Conservation (phyloP, 176 grass and related monocot species). For the Tuctoria greenei region DNA sequence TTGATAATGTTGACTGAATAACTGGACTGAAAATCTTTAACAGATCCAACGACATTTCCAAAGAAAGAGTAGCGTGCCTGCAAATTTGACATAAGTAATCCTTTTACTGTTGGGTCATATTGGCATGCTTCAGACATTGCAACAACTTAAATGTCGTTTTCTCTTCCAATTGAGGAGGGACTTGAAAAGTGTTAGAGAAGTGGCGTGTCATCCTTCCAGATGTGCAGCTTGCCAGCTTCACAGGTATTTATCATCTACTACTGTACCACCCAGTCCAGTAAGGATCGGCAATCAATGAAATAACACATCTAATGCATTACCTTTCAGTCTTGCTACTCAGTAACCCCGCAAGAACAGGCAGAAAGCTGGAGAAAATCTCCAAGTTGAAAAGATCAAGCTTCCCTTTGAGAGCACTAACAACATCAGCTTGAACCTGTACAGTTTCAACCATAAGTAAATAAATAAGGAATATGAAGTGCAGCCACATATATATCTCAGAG, state of each 20-base stretch:
- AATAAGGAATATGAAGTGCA: conserved; percentile 26
- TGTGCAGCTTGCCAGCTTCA: background rate
- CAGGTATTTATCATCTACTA: background rate
- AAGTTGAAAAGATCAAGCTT: conserved; percentile 81
- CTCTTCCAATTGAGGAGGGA: conserved; percentile 9
- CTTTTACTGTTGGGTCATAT: conserved; percentile 10
- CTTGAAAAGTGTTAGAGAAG: background rate
- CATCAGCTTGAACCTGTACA: conserved; percentile 90
- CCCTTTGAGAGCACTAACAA: conserved; percentile 70
- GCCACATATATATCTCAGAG: conserved; percentile 19
- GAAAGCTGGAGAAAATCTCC: conserved; percentile 73
- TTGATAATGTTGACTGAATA: conserved; percentile 72
- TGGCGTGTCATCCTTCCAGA: background rate
- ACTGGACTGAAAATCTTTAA: conserved; percentile 81
- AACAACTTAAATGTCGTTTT: background rate
- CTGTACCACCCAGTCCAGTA: background rate
- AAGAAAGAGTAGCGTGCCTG: conserved; percentile 64
- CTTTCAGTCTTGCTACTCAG: conserved; percentile 81
- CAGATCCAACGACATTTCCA: conserved; percentile 80
- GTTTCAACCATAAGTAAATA: conserved; percentile 32
- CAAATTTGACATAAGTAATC: conserved; percentile 9
- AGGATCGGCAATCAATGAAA: conserved; percentile 1
- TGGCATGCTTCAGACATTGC: conserved; percentile 9
- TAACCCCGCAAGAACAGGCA: conserved; percentile 72
- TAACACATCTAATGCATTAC: conserved; percentile 37